Evolutionary conservation across 768 basidiomycete genomes (phyloP).

Genomic region (Lentinus tigrinus): DNA sequence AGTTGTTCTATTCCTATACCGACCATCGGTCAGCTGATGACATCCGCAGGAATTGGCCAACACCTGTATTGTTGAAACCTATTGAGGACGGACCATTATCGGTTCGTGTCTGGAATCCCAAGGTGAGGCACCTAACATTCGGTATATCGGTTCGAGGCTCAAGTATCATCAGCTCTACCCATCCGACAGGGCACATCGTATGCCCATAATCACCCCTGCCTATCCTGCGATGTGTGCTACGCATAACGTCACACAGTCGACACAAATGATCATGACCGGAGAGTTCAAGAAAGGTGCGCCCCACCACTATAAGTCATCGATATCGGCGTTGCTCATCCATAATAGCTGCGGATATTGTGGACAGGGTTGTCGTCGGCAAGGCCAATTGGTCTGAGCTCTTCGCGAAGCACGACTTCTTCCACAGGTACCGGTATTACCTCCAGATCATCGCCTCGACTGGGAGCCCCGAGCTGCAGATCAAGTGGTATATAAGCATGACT

Average conservation of each 20-base stretch:
- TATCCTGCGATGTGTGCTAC: constrained; percentile 99
- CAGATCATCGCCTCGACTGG: constrained; percentile 93
- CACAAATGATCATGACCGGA: constrained; percentile 93
- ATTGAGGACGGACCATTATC: constrained; percentile 94
- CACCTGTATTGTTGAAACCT: constrained; percentile 94
- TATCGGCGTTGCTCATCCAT: constrained; percentile 7
- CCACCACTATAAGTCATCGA: not conserved
- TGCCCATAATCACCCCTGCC: constrained; percentile 99
- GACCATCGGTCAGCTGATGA: not conserved
- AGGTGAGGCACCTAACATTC: constrained; percentile 44
- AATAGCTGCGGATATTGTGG: constrained; percentile 87
- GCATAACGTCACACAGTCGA: constrained; percentile 95
- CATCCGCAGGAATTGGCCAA: constrained; percentile 85
- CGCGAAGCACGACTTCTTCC: constrained; percentile 93
- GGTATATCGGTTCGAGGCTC: not conserved
- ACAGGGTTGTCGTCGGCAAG: constrained; percentile 82
- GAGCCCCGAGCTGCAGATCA: constrained; percentile 79
- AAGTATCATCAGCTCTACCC: constrained; percentile 68
- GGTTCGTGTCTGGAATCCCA: constrained; percentile 98
- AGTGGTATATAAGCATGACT: constrained; percentile 63
- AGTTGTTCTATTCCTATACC: constrained; percentile 27
- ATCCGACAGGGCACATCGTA: constrained; percentile 88
- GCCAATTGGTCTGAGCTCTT: constrained; percentile 94
- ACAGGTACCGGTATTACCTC: constrained; percentile 93
- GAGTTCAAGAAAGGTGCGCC: constrained; percentile 86